Conservation (phyloP, 228 moss, liverwort and hornwort genomes). For the Sphagnum magellanicum region DNA sequence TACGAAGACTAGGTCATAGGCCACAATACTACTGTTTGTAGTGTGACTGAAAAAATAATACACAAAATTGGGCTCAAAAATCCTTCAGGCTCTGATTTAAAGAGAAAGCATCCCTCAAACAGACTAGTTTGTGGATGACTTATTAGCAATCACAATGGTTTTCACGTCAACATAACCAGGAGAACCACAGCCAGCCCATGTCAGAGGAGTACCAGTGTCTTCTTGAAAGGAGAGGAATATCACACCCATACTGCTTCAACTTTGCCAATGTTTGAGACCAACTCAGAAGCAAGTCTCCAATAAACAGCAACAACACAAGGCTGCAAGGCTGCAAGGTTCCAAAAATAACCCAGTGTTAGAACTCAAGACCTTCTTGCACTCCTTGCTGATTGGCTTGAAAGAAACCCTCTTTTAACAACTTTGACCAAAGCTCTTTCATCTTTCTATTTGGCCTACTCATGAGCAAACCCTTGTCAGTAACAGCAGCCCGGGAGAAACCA, state of each 20-base stretch:
- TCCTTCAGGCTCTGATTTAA: not conserved
- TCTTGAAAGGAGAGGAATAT: not conserved
- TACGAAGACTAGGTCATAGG: no score
- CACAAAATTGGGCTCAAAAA: not conserved
- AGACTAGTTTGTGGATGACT: not conserved
- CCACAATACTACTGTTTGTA: not conserved
- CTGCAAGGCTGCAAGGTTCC: not conserved
- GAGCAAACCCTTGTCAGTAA: no score
- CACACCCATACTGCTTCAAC: not conserved
- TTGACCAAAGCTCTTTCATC: no score
- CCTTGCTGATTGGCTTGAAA: no score
- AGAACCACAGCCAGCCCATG: not conserved
- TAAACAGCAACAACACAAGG: not conserved
- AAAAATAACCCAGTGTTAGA: no score
- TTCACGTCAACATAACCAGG: not conserved
- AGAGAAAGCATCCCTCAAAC: not conserved
- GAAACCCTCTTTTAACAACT: no score
- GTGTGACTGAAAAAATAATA: not conserved
- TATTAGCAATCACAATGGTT: not conserved
- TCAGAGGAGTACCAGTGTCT: not conserved
- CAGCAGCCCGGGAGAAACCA: no score
- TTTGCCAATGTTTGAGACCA: not conserved
- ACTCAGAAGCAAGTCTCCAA: not conserved
- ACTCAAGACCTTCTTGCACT: no score
- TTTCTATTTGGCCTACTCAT: no score